These are phyloP conservation scores for Arxiozyma slooffiae DNA, from an alignment of 1,139 yeast genomes.

Conservation along the genomic window DNA sequence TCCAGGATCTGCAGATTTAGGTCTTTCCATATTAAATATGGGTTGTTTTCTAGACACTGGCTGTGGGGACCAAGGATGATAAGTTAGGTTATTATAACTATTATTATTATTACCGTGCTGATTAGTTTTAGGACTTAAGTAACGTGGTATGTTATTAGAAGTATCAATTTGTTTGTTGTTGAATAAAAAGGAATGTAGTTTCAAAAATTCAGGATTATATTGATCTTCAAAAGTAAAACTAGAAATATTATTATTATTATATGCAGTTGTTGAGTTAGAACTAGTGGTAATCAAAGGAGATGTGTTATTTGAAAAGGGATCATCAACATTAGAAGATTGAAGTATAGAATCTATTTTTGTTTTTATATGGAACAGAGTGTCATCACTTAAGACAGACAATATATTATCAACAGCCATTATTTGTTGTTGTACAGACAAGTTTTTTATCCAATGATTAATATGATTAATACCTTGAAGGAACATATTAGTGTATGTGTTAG, in stretches of 20 bases:
- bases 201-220: not conserved
- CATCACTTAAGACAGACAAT: conserved; percentile 41
- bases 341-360: conserved; percentile 24
- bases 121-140: conserved; percentile 5
- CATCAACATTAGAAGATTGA: not conserved
- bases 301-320: not conserved
- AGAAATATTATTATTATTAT: not conserved
- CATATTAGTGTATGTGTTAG: conserved; percentile 9
- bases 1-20: conserved; percentile 37
- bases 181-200: conserved; percentile 8
- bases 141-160: conserved; percentile 5
- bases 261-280: not conserved
- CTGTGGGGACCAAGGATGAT: conserved; percentile 28
- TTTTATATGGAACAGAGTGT: conserved; percentile 41
- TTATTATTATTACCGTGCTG: conserved; percentile 9
- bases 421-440: conserved; percentile 47
- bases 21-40: conserved; percentile 27
- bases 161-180: conserved; percentile 9
- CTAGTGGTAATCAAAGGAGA: not conserved
- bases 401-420: conserved; percentile 50
- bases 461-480: conserved; percentile 42
- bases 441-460: conserved; percentile 52
- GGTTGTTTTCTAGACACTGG: conserved; percentile 20
- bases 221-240: not conserved
- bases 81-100: not conserved